Evolutionary conservation across 805 yeast genomes (phyloP), one percentile per base, ranked within the genome.

Genomic region (Candida ascalaphidarum): DNA sequence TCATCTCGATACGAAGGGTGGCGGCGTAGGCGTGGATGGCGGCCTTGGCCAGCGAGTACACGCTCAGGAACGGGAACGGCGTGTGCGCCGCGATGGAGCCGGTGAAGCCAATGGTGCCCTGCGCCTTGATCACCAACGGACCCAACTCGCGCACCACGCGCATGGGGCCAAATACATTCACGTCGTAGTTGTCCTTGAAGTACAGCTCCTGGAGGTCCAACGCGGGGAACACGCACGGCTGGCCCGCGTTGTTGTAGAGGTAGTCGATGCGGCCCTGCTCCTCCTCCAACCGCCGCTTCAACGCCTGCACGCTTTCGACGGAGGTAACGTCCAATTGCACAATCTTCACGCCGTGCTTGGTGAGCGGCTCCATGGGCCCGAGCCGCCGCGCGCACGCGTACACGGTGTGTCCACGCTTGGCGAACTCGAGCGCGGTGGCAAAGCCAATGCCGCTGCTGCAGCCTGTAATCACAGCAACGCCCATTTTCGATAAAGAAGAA

Each of bases 241-340:
- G 77, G 11, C 88, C 88, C 1, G 94, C 94, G 48, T 81, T 82
- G 50, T 82, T 81, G 55, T 64, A 80, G 29, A 81, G 50, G 7
- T 77, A 40, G 41, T 81, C 84, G 31, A 80, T 48, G 27, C 63
- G 60, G 2, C 68, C 69, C 21, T 65, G 71, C 7, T 66, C 59
- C 22, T 66, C 59, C 2, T 42, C 37, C n/a, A 79, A 58, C 15
- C 54, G 52, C 11, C 61, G 43, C 31, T 64, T 67, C 17, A 74
- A 62, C 11, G 54, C 37, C 5, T 39, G 14, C 23, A 78, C 71
- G 17, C 74, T 69, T 20, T 66, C 70, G 2, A 46, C 28, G 4
- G 70, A 58, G 0, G 79, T 50, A 15, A 81, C 82, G 42, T 81
- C 94, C 30, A 81, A 52, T 23, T 55, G 34, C 18, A 76, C 48